Conservation (phyloP, 2,329 filamentous ascomycete species). For the Coniella vitis region DNA sequence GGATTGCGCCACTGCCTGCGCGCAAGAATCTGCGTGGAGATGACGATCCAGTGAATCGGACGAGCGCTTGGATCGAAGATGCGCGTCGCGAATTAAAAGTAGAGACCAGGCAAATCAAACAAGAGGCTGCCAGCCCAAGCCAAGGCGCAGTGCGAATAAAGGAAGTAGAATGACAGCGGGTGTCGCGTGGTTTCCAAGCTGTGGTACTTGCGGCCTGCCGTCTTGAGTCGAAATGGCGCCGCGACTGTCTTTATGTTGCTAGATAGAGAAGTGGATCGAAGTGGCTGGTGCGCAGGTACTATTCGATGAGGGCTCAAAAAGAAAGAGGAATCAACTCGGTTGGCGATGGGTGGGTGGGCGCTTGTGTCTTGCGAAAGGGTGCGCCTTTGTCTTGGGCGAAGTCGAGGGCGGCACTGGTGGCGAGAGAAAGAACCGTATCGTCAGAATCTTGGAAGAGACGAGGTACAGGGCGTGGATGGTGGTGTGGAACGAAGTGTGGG, state of each 20-base stretch:
- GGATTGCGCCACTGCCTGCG: not conserved
- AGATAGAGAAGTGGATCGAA: not conserved
- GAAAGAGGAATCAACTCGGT: too few relatives aligned
- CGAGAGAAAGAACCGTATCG: not conserved
- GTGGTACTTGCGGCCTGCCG: conserved; percentile 8
- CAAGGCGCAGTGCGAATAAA: not conserved
- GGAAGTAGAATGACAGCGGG: conserved; percentile 5
- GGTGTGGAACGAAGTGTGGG: not conserved
- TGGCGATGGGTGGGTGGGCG: too few relatives aligned
- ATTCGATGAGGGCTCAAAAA: not conserved
- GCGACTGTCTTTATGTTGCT: conserved; percentile 1
- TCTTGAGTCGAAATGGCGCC: conserved; percentile 6
- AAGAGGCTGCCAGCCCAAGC: not conserved
- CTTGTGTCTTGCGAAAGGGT: not conserved
- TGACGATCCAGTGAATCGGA: not conserved
- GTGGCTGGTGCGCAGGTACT: conserved; percentile 1
- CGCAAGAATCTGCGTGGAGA: not conserved
- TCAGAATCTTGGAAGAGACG: too few relatives aligned
- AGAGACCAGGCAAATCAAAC: not conserved
- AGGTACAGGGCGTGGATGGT: not conserved
- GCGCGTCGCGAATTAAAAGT: not conserved
- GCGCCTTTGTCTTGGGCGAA: too few relatives aligned
- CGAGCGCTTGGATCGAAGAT: not conserved
- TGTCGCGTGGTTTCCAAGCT: not conserved
- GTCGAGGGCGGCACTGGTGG: too few relatives aligned